A percentile compares a stretch with the other conserved stretches of the same genome.
Evolutionary conservation across 2,329 filamentous ascomycete species (phyloP).

Genomic region (Alternaria atra): DNA sequence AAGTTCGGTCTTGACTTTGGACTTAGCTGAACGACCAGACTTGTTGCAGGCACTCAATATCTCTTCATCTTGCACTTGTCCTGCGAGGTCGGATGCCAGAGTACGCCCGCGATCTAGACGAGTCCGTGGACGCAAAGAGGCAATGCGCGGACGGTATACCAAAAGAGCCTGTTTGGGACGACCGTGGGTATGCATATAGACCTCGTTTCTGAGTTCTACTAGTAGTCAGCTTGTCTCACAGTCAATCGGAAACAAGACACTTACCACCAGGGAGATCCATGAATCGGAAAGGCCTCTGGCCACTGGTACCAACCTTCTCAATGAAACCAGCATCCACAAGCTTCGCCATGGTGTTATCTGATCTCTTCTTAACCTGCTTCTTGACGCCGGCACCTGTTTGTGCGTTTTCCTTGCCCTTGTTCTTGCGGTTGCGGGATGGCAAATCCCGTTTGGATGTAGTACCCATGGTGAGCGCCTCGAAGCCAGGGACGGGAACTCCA

Average conservation of each 20-base stretch:
- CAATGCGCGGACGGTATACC: constrained; percentile 35
- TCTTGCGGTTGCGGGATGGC: not conserved
- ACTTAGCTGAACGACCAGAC: not conserved
- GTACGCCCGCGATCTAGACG: constrained; percentile 27
- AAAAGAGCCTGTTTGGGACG: constrained; percentile 33
- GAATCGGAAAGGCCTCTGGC: constrained; percentile 22
- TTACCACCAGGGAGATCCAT: constrained; percentile 37
- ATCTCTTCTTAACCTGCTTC: constrained; percentile 13
- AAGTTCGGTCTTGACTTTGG: constrained; percentile 8
- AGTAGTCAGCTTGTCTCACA: constrained; percentile 7
- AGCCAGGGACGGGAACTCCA: constrained; percentile 1
- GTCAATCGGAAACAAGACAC: not conserved
- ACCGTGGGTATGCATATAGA: constrained; percentile 29
- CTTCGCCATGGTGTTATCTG: not conserved
- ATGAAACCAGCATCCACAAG: not conserved
- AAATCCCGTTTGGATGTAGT: not conserved
- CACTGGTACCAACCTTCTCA: not conserved
- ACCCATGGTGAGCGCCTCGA: not conserved
- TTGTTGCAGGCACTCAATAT: constrained; percentile 6
- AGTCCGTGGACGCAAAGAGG: constrained; percentile 36
- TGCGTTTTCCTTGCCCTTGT: constrained; percentile 2
- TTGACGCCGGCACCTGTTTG: constrained; percentile 19
- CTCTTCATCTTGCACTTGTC: constrained; percentile 17
- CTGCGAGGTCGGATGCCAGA: constrained; percentile 25
- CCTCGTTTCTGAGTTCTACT: constrained; percentile 41